Evolutionary conservation across 495 filamentous ascomycete species (phyloP).

Genomic region (Penicillium goetzii): DNA sequence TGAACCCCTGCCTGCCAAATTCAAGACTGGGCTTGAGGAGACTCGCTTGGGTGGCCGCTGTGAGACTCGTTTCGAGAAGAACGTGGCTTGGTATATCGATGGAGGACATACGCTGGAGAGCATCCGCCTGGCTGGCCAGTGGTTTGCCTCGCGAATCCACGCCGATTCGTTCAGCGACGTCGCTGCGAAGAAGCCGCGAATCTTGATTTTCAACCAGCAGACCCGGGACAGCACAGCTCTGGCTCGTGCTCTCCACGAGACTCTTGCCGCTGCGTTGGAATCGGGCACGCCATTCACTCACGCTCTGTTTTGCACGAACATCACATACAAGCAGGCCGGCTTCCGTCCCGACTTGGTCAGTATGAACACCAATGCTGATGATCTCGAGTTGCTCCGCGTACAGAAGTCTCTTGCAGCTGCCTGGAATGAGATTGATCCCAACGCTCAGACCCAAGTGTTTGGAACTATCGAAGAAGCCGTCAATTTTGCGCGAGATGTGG

Average conservation of each 20-base stretch:
- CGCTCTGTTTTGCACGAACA: conserved; percentile 87
- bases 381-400: conserved; percentile 68
- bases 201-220: conserved; percentile 96
- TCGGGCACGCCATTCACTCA: conserved; percentile 68
- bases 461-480: conserved; percentile 88
- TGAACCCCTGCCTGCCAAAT: conserved; percentile 62
- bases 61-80: conserved; percentile 69
- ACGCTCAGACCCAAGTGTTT: conserved; percentile 64
- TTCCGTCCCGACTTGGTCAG: conserved; percentile 80
- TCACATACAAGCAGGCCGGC: conserved; percentile 71
- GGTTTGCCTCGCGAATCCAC: conserved; percentile 69
- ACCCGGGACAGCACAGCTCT: conserved; percentile 71
- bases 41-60: conserved; percentile 82
- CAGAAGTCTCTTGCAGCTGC: conserved; percentile 74
- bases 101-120: conserved; percentile 91
- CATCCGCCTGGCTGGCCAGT: conserved; percentile 73
- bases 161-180: conserved; percentile 51
- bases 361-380: conserved; percentile 67
- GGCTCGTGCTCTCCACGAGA: conserved; percentile 68
- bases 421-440: conserved; percentile 70
- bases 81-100: conserved; percentile 86
- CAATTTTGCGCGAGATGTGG: conserved; percentile 61
- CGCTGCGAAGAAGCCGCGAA: conserved; percentile 49
- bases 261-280: conserved; percentile 60
- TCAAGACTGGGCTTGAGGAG: conserved; percentile 73